Base-by-base conservation (phyloP, 2,329 filamentous ascomycete species). In the Claviceps citrina region DNA sequence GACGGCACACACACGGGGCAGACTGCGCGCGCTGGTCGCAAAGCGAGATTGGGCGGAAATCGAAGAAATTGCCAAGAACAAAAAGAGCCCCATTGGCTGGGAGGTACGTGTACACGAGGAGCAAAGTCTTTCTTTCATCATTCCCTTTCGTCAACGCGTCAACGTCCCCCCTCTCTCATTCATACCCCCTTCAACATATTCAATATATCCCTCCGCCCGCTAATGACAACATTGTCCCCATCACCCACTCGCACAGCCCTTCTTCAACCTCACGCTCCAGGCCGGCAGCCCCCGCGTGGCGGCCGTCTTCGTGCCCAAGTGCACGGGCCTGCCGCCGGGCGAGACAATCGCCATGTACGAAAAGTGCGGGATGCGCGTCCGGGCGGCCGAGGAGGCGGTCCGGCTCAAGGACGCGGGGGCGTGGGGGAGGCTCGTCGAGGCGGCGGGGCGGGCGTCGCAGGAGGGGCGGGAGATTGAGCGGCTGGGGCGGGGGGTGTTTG, bases 51-150 rank as follows among this genome's bases (percentile, higher is more conserved):
- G 87, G 86, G 78, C 75, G 38, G 89, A 95, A 57, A 72, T 98
- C 43, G 87, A 96, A 57, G 87, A 95, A 50, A 73, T 85, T 49
- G 73, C 76, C 27, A 82, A 79, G 54, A 72, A 70, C 53, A 75
- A 83, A 54, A 93, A 87, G 60, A 91, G 82, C 43, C 84, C 89
- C 0, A 96, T 98, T 55, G 89, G 89, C 9, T 98, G 91, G 91
- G 85, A 93, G 73, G 82, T 85, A 61, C 67, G 76, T 45, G 22
- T 16, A n/a, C n/a, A n/a, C n/a, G n/a, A n/a, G n/a, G n/a, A n/a
- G n/a, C n/a, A n/a, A n/a, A n/a, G n/a, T n/a, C n/a, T n/a, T n/a
- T n/a, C n/a, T n/a, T n/a, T n/a, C n/a, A n/a, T n/a, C n/a, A n/a
- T n/a, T n/a, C n/a, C n/a, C n/a, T n/a, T n/a, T n/a, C n/a, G n/a